Conservation (phyloP, 2,329 filamentous ascomycete genomes). For the Fusarium vanettenii region DNA sequence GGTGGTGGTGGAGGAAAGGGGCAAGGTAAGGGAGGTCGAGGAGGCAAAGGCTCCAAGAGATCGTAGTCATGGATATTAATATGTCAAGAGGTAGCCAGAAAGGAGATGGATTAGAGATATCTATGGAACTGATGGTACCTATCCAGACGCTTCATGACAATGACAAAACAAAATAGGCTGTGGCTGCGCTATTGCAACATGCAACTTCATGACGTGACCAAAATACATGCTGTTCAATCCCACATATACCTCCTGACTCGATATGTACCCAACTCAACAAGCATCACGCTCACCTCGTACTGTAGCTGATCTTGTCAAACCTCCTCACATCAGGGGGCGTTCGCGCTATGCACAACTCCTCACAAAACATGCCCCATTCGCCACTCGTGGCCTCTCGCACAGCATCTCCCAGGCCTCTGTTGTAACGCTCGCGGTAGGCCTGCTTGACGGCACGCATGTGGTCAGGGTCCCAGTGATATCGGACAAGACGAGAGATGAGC, state of each 20-base stretch:
- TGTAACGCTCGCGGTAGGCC: conserved; percentile 84
- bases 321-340: conserved; percentile 69
- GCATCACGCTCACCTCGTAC: conserved; percentile 14
- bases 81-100: not conserved
- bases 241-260: conserved; percentile 9
- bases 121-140: conserved; percentile 16
- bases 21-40: conserved; percentile 49
- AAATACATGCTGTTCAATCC: conserved; percentile 2
- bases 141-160: conserved; percentile 12
- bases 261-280: conserved; percentile 2
- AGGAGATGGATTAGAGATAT: conserved; percentile 18
- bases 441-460: conserved; percentile 84
- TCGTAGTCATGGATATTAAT: conserved; percentile 20
- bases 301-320: conserved; percentile 55
- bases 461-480: conserved; percentile 90
- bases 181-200: conserved; percentile 16
- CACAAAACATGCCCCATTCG: conserved; percentile 82
- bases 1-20: conserved; percentile 47
- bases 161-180: conserved; percentile 18
- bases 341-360: conserved; percentile 73
- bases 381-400: conserved; percentile 81
- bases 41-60: conserved; percentile 59
- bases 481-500: conserved; percentile 86
- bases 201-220: conserved; percentile 7
- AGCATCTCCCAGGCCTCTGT: conserved; percentile 78